Evolutionary conservation across 495 filamentous ascomycete species (phyloP), one percentile per base, ranked within the genome.

Genomic region (Schizothecium vesticola): DNA sequence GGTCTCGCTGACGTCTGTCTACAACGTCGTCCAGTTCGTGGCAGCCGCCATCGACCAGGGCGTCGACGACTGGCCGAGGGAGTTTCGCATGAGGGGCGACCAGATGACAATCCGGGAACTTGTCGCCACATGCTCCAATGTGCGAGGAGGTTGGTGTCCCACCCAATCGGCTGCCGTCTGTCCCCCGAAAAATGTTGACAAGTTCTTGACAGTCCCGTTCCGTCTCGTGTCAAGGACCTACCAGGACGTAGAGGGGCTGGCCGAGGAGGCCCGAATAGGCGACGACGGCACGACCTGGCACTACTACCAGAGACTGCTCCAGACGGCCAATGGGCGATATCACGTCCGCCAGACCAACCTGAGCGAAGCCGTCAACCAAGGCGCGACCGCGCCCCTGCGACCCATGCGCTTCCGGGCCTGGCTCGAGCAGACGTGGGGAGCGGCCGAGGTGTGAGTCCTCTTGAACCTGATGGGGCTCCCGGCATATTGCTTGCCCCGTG

Each of bases 21-120:
- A 84, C 69, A 90, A 93, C 67, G 86, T 92, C 29, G 90, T 81
- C 21, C 81, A 81, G 58, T 92, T 90, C 72, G 81, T 93, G 55
- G 88, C 86, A 3, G 81, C 84, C 25, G 86, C 89, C 3, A 74
- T 86, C 56, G 85, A 86, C 43, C 72, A 91, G 26, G 86, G 86
- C 4, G 78, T 88, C 43, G 79, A 79, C 10, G 78, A 76, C 43
- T 92, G 90, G 90, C 90, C 89, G 8, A 74, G 76, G n/a, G 89
- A 92, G 70, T 84, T 88, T 61, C 80, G 83, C 62, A 87, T 92
- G 84, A 79, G 81, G 61, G 90, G 89, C 31, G 86, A 90, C 63
- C 80, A 84, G 9, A 76, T 90, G 73, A 82, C 79, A n/a, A 78
- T 87, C 1, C 77, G 79, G 10, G 82, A 86, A 56, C 71, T 89